Conservation (phyloP, 257 asterid genomes). For the Salvia splendens region DNA sequence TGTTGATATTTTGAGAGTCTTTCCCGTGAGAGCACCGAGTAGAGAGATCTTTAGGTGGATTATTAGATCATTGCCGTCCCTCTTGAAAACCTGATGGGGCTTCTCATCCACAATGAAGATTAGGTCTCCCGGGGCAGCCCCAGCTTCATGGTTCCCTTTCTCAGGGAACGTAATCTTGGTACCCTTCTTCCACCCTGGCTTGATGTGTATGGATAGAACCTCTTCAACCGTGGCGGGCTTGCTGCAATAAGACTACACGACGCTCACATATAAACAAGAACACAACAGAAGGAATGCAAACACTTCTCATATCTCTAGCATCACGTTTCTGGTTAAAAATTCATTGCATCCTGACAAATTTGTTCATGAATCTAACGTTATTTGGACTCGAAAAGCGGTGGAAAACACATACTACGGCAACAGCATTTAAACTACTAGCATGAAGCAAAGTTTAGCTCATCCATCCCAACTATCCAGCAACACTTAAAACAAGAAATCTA, state of each 20-base stretch:
- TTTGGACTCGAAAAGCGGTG: background rate
- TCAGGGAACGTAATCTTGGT: constrained; percentile 89
- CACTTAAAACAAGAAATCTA: no score
- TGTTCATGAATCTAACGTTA: background rate
- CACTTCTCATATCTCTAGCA: background rate
- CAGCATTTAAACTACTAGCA: background rate
- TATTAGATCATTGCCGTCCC: constrained; percentile 85
- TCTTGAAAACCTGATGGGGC: constrained; percentile 68
- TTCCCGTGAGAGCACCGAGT: constrained; percentile 89
- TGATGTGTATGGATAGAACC: constrained; percentile 70
- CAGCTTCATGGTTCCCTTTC: constrained; percentile 78
- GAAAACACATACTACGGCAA: background rate
- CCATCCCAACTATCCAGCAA: no score
- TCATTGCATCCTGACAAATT: background rate
- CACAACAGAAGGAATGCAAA: no score
- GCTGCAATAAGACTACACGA: constrained; percentile 45
- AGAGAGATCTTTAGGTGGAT: constrained; percentile 65
- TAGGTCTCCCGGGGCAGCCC: constrained; percentile 76
- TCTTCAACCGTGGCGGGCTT: constrained; percentile 79
- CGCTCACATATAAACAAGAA: constrained; percentile 12
- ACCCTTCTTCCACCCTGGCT: constrained; percentile 98
- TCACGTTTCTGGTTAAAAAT: background rate
- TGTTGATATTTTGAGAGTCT: constrained; percentile 55
- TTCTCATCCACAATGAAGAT: constrained; percentile 83
- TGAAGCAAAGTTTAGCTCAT: background rate